Base-by-base conservation (phyloP, 2,329 filamentous ascomycete species). In the Zasmidium angulare region DNA sequence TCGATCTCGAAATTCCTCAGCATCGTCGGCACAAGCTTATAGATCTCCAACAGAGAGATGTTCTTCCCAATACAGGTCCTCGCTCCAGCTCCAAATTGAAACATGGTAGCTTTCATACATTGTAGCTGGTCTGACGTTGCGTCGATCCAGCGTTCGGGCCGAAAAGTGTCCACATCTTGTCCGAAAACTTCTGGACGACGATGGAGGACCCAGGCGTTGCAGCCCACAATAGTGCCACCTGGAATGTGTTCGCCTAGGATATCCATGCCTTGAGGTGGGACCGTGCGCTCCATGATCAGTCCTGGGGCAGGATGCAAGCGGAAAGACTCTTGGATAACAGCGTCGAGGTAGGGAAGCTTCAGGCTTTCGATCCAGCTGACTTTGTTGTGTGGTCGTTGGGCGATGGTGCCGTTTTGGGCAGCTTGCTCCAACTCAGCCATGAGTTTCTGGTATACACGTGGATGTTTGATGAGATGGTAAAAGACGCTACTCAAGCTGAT, bases 251-350 rank as follows among this genome's bases (percentile, higher is more conserved):
- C 73, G 1, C 86, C 88, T 0, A 82, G 81, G 54, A 91, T 87
- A 47, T 86, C 83, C 22, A 82, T 79, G 10, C 89, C 89, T 20
- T 82, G 78, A 0, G 79, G 74, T 0, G 90, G 90, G 0, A 90
- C 88, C 49, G 93, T 79, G 60, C 90, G 83, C 74, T 93, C 90
- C 47, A 93, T 79, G 0, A 87, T 86, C 3, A 93, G 77, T 0
- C 89, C 90, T 0, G 88, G 82, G 0, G 89, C 88, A 0, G 90
- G 90, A 71, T 93, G 89, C 66, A 91, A 71, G 12, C 89, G 84
- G 77, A 93, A 90, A 3, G 87, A 84, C 73, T 95, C 90, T 69
- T 93, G 90, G 67, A 93, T 82, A 56, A 86, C 87, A 2, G 89
- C 90, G 68, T 92, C 88, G 4, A 95, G 84, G 71, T 93, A 95